Percentiles rank a stretch among this genome's conserved stretches.
Conservation (phyloP, 192 early-diverging fungal genomes). For the Backusella mclennaniae region DNA sequence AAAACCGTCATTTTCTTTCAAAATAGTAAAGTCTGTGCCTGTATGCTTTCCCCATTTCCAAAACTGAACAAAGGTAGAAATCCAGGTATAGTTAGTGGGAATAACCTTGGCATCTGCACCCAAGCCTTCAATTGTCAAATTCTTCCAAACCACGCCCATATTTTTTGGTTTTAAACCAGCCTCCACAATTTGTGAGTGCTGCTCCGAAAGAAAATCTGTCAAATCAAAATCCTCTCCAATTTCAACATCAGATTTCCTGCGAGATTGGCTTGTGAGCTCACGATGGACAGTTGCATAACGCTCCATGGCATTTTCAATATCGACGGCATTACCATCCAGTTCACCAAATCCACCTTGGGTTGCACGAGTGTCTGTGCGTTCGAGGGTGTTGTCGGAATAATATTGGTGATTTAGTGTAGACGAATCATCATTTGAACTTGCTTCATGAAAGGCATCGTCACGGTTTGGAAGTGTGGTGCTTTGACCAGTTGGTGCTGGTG, state of each 20-base stretch:
- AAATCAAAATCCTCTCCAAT: conserved; percentile 39
- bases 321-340: conserved; percentile 29
- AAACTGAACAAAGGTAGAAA: conserved; percentile 16
- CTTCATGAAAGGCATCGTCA: not conserved
- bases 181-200: conserved; percentile 11
- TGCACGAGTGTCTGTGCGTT: not conserved
- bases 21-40: conserved; percentile 46
- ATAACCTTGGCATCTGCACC: conserved; percentile 38
- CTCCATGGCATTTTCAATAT: conserved; percentile 22
- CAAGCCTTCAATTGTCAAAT: conserved; percentile 38
- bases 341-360: conserved; percentile 30
- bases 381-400: not conserved
- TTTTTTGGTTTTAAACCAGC: conserved; percentile 47
- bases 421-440: not conserved
- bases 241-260: conserved; percentile 11
- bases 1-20: conserved; percentile 62
- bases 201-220: conserved; percentile 35
- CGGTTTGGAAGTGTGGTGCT: not conserved
- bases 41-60: conserved; percentile 17
- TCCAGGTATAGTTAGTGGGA: conserved; percentile 28
- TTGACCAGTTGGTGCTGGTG: not conserved
- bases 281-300: conserved; percentile 17
- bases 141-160: conserved; percentile 44
- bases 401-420: not conserved
- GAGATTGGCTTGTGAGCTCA: conserved; percentile 27